Evolutionary conservation across 179 eudicot genomes (phyloP), one percentile per base, ranked within the genome.

Genomic region (Silene noctiflora): DNA sequence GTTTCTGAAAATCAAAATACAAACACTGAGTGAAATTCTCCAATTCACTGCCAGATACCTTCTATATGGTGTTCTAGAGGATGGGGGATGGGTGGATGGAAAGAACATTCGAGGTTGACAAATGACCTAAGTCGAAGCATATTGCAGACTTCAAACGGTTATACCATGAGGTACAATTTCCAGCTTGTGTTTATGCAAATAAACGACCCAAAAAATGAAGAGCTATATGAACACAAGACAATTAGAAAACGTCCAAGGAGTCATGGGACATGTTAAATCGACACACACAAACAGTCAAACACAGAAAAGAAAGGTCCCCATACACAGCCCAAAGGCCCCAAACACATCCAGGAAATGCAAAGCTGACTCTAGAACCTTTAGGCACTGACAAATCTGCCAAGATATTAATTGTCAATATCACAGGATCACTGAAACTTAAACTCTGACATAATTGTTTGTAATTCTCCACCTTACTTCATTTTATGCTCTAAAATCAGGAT

Each of bases 1-100:
- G 99, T 81, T 85, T 91, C 99, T 95, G 91, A 69, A 84, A 77
- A 19, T 71, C 73, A 67, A 74, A 67, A 58, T 20, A 16, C 29
- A 75, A 59, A 31, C 39, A 35, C 9, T 17, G 3, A 31, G 31
- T 35, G 9, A 60, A 69, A 59, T 13, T 58, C 67, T 12, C 31
- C 67, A 60, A 19, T 29, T 20, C 53, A 4, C 63, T 16, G 63
- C 27, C 6, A 12, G 25, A 35, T 65, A 33, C 55, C 67, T 20
- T 72, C 35, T 2, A 42, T 33, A 20, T 42, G 48, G 3, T 65
- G 19, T 63, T 48, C 29, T 63, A 25, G 19, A 24, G 4, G 9
- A 12, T 16, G 24, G 6, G 8, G 20, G 27, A 25, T 29, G 29
- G 61, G 22, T 71, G 24, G 53, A 61, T 4, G 56, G 22, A 61